Evolutionary conservation across 2,329 filamentous ascomycete genomes (phyloP).

Genomic region (Alternaria triticimaculans): DNA sequence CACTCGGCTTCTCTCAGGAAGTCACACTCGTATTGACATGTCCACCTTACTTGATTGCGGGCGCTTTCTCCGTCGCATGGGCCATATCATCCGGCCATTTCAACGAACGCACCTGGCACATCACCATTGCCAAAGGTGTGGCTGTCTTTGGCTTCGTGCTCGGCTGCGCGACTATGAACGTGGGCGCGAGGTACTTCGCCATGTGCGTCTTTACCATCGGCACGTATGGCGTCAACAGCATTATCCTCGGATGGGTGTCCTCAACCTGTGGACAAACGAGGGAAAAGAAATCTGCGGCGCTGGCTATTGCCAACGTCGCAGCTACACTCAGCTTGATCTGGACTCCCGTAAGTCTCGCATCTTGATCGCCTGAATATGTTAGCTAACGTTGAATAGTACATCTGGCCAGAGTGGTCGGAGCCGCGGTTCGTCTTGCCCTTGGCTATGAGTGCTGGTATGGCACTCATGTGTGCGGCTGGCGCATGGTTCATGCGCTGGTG

Average conservation of each 20-base stretch:
- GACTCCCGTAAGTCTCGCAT: not conserved
- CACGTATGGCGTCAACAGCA: conserved; percentile 32
- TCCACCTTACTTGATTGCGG: conserved; percentile 28
- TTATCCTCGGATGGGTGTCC: conserved; percentile 52
- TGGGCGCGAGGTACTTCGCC: conserved; percentile 40
- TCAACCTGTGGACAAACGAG: conserved; percentile 51
- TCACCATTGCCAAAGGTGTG: conserved; percentile 44
- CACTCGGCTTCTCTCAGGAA: conserved; percentile 58
- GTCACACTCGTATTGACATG: conserved; percentile 59
- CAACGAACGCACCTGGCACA: conserved; percentile 53
- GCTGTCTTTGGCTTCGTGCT: conserved; percentile 50
- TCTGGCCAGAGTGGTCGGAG: conserved; percentile 1
- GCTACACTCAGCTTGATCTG: conserved; percentile 51
- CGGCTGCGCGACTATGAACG: conserved; percentile 46
- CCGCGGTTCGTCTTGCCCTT: not conserved
- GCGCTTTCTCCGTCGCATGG: conserved; percentile 30
- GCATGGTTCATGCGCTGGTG: conserved; percentile 4
- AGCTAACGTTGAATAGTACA: not conserved
- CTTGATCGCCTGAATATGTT: not conserved
- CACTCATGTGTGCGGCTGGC: not conserved
- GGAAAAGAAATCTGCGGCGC: conserved; percentile 53
- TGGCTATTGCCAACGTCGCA: conserved; percentile 53
- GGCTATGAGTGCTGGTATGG: conserved; percentile 2
- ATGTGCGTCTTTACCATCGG: conserved; percentile 9
- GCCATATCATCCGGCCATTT: conserved; percentile 47